A percentile compares a stretch with the other conserved stretches of the same genome.
Evolutionary conservation across 805 yeast species (phyloP).

Genomic region (Komagataella mondaviorum): DNA sequence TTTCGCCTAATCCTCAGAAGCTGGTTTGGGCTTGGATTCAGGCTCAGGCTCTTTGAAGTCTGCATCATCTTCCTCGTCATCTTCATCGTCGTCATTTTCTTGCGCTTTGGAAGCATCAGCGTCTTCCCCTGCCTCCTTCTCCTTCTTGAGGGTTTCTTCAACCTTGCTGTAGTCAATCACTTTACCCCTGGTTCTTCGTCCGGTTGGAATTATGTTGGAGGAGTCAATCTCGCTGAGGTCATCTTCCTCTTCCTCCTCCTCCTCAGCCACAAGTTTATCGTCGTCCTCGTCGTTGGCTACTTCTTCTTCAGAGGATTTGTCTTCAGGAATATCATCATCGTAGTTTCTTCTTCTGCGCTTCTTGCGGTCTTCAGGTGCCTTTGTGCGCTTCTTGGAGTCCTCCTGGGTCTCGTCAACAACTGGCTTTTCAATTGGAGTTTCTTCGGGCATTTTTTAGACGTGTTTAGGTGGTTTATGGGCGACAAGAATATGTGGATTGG

Average conservation of each 20-base stretch:
- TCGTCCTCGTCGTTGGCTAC: conserved; percentile 30
- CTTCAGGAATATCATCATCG: conserved; percentile 42
- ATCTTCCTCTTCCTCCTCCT: conserved; percentile 53
- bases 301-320: conserved; percentile 26
- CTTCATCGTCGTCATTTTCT: conserved; percentile 28
- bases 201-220: conserved; percentile 70
- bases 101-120: conserved; percentile 19
- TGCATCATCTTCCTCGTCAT: conserved; percentile 26
- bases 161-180: conserved; percentile 78
- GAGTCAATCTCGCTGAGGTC: conserved; percentile 71
- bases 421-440: conserved; percentile 7
- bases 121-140: conserved; percentile 17
- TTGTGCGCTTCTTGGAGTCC: conserved; percentile 4
- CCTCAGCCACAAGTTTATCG: conserved; percentile 41
- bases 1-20: background rate
- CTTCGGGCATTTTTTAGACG: conserved; percentile 1
- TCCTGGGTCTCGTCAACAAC: conserved; percentile 9
- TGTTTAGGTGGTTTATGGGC: background rate
- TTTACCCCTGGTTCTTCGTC: conserved; percentile 85
- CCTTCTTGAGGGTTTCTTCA: conserved; percentile 51
- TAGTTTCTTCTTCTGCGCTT: conserved; percentile 47
- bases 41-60: background rate
- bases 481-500: background rate
- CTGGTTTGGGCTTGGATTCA: background rate
- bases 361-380: conserved; percentile 18